Evolutionary conservation across 345 rosid genomes (phyloP).

Genomic region (Reutealis trisperma): DNA sequence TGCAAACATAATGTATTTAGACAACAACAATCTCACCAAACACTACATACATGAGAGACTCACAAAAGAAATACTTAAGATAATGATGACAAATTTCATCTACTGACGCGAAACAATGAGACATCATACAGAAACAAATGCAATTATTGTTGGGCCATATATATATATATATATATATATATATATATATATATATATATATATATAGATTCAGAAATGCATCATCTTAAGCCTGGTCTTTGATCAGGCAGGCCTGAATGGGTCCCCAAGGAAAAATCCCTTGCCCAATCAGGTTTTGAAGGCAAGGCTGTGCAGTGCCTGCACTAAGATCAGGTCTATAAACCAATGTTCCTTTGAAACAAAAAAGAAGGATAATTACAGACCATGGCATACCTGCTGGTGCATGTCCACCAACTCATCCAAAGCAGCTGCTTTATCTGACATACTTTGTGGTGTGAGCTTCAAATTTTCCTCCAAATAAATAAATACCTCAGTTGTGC

Average conservation of each 20-base stretch:
- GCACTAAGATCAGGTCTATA: not conserved
- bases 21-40: not conserved
- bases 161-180: too few relatives aligned
- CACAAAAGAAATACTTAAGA: too few relatives aligned
- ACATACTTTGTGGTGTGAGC: constrained; percentile 71
- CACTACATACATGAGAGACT: not conserved
- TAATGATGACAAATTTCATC: too few relatives aligned
- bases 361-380: not conserved
- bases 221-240: not conserved
- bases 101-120: too few relatives aligned
- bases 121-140: too few relatives aligned
- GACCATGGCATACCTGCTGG: constrained; percentile 64
- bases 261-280: not conserved
- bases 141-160: not conserved
- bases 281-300: not conserved
- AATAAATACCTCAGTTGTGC: constrained; percentile 63
- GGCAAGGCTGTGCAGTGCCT: not conserved
- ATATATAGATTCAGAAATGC: not conserved
- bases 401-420: constrained; percentile 95
- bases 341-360: not conserved
- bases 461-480: constrained; percentile 94
- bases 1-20: too few relatives aligned
- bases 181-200: too few relatives aligned
- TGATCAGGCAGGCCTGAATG: not conserved
- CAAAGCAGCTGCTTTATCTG: constrained; percentile 77